phyloP scores from a whole-genome alignment of 2,329 filamentous ascomycete species.

The Exophiala lecanii-corni region DNA sequence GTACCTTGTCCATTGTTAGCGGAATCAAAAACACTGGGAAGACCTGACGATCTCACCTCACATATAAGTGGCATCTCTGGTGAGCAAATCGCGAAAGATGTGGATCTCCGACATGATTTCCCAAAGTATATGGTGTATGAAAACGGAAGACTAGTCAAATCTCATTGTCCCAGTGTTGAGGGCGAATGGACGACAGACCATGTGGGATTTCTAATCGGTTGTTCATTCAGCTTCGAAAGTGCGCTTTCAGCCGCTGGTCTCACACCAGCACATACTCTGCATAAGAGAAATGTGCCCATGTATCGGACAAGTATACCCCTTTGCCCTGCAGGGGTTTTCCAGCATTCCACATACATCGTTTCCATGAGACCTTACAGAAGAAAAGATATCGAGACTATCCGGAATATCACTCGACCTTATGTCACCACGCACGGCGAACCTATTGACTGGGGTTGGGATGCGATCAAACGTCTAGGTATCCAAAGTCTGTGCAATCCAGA shows the following conservation, averaged over 20 bases:
- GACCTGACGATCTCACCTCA: constrained; percentile 39
- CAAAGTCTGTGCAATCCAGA: constrained; percentile 49
- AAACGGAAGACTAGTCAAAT: constrained; percentile 40
- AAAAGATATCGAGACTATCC: constrained; percentile 48
- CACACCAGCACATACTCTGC: constrained; percentile 46
- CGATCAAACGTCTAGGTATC: constrained; percentile 50
- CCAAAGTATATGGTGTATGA: constrained; percentile 57
- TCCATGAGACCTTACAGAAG: constrained; percentile 58
- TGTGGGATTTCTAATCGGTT: constrained; percentile 60
- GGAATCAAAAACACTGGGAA: constrained; percentile 45
- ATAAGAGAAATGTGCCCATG: constrained; percentile 55
- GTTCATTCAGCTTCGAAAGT: constrained; percentile 60
- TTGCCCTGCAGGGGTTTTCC: constrained; percentile 56
- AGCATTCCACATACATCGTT: constrained; percentile 52
- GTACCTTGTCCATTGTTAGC: constrained; percentile 59
- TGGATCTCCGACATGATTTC: constrained; percentile 56
- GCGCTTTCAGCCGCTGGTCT: constrained; percentile 51
- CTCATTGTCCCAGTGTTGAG: constrained; percentile 41
- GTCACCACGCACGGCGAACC: constrained; percentile 59
- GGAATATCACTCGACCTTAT: constrained; percentile 53
- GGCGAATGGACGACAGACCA: constrained; percentile 55
- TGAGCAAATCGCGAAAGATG: constrained; percentile 35
- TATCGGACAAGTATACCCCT: constrained; percentile 56
- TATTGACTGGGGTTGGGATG: constrained; percentile 62
- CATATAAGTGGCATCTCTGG: constrained; percentile 31